Evolutionary conservation across 106 monocot species (phyloP).

Genomic region (Platanthera zijinensis): DNA sequence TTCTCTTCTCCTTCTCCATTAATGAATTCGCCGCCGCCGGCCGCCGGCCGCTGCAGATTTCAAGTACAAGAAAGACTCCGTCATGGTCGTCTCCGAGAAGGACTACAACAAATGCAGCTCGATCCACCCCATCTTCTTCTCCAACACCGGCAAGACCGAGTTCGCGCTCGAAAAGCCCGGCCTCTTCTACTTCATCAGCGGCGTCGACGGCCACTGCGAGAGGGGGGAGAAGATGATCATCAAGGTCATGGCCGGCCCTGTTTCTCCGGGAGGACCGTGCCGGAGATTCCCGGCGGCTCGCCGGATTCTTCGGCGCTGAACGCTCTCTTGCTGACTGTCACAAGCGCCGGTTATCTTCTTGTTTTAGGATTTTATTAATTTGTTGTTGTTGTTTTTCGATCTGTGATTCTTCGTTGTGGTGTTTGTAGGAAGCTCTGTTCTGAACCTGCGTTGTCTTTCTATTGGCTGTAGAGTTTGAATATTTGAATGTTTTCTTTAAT

Average conservation of each 20-base stretch:
- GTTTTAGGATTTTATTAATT: no score
- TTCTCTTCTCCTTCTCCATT: background rate
- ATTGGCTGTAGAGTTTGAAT: no score
- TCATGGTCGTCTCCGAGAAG: constrained; percentile 64
- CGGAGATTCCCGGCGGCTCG: no score
- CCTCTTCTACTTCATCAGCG: constrained; percentile 91
- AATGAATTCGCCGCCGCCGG: background rate
- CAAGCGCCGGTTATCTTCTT: no score
- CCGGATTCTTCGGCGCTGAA: no score
- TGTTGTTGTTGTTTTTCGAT: no score
- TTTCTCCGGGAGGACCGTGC: no score
- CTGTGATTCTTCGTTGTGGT: no score
- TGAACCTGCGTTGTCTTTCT: no score
- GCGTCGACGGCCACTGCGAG: constrained; percentile 63
- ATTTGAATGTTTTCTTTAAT: no score
- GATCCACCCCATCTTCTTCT: constrained; percentile 60
- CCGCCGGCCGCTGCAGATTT: constrained; percentile 26
- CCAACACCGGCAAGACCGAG: constrained; percentile 60
- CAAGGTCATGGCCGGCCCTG: constrained; percentile 33
- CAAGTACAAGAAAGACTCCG: constrained; percentile 78
- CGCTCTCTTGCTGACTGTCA: no score
- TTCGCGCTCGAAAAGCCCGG: constrained; percentile 36
- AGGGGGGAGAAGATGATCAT: constrained; percentile 75
- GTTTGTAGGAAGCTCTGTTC: no score
- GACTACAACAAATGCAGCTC: constrained; percentile 68